Evolutionary conservation across 495 filamentous ascomycete genomes (phyloP).

Genomic region (Hypomontagnella monticulosa): DNA sequence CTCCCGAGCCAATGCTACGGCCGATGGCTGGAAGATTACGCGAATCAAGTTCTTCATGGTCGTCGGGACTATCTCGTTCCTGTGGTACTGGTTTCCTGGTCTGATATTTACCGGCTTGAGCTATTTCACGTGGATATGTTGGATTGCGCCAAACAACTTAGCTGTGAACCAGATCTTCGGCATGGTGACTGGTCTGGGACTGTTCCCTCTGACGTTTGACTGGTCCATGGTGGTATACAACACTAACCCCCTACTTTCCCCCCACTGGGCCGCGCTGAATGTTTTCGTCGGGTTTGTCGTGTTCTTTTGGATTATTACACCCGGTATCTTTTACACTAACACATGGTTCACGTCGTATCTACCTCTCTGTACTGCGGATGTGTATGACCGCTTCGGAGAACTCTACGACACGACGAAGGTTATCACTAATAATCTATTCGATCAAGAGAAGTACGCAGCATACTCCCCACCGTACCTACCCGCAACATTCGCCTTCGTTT

Average conservation of each 20-base stretch:
- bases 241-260: slow-evolving; percentile 40
- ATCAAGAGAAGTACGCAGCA: slow-evolving; percentile 36
- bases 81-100: slow-evolving; percentile 46
- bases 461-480: slow-evolving; percentile 46
- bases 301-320: slow-evolving; percentile 44
- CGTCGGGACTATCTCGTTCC: slow-evolving; percentile 34
- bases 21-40: slow-evolving; percentile 42
- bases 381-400: slow-evolving; percentile 42
- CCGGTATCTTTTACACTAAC: slow-evolving; percentile 50
- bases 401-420: slow-evolving; percentile 39
- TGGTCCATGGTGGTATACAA: slow-evolving; percentile 45
- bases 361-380: slow-evolving; percentile 41
- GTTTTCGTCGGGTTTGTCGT: slow-evolving; percentile 43
- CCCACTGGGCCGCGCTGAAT: slow-evolving; percentile 43
- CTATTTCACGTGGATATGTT: slow-evolving; percentile 47
- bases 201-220: slow-evolving; percentile 48
- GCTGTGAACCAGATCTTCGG: slow-evolving; percentile 47
- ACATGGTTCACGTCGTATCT: slow-evolving; percentile 45
- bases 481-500: slow-evolving; percentile 44
- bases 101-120: slow-evolving; percentile 43
- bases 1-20: slow-evolving; percentile 35
- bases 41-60: slow-evolving; percentile 44
- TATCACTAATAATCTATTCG: slow-evolving; percentile 39
- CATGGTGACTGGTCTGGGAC: slow-evolving; percentile 42
- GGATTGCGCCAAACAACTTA: slow-evolving; percentile 45